Conservation (phyloP, 768 basidiomycete genomes). For the Leccinum ochraceum region DNA sequence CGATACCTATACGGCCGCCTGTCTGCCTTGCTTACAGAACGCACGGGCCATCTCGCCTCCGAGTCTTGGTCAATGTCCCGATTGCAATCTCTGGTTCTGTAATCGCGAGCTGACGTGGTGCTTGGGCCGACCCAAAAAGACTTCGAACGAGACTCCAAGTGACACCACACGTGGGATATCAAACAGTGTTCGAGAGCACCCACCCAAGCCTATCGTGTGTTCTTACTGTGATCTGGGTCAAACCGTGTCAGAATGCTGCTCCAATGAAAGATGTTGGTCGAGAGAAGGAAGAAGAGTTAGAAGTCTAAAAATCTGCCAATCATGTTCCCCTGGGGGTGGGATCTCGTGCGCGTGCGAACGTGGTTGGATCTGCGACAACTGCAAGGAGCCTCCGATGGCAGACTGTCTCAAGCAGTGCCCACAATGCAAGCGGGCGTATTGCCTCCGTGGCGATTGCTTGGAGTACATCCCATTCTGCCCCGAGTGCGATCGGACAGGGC, state of each 20-base stretch:
- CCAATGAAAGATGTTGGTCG: conserved; percentile 20
- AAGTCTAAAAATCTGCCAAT: no score
- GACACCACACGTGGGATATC: background rate
- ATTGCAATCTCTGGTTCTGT: conserved; percentile 25
- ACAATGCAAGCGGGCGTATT: no score
- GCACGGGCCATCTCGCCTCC: background rate
- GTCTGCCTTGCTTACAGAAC: conserved; percentile 12
- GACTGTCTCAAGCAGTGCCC: no score
- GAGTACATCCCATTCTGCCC: no score
- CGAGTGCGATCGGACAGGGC: no score
- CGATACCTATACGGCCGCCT: background rate
- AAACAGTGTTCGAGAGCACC: conserved; percentile 13
- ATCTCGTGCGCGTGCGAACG: no score
- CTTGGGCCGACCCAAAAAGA: conserved; percentile 20
- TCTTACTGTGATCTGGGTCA: conserved; percentile 3
- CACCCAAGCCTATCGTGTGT: conserved; percentile 17
- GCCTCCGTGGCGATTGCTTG: no score
- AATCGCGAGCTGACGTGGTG: conserved; percentile 24
- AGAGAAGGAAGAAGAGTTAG: background rate
- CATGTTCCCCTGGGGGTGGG: no score
- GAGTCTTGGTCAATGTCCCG: conserved; percentile 22
- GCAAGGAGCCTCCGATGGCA: no score
- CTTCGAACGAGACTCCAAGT: background rate
- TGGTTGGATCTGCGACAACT: no score
- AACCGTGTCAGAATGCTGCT: conserved; percentile 10